Evolutionary conservation across 345 rosid species (phyloP), one percentile per base, ranked within the genome.

Genomic region (Ceriops tagal): DNA sequence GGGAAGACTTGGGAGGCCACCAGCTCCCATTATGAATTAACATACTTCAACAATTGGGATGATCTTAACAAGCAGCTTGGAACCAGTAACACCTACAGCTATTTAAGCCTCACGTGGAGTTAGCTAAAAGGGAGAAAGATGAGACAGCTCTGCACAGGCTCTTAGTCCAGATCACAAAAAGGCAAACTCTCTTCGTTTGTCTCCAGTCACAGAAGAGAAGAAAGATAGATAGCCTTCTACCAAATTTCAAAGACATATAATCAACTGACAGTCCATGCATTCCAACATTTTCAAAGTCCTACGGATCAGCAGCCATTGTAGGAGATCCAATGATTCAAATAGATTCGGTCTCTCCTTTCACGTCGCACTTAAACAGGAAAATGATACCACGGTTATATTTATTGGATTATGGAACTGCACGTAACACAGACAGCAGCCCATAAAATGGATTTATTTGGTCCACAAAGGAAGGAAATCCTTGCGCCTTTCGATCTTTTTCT

Each of bases 401-500:
- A 76, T 67, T 73, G 30, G 43, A 58, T 30, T 66, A 68, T 37
- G 51, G 37, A 15, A 57, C 13, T 21, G 60, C 66, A 76, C 18
- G 69, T 67, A 20, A 72, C 53, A 43, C 65, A 1, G 65, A 31
- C 37, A 19, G 24, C 18, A 35, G 39, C 31, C 26, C 28, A 46
- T 13, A 24, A 60, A 35, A 37, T 5, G 55, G 18, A 56, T 73
- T 90, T 73, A 95, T 78, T 85, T 88, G 74, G 85, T 85, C 96
- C 99, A 95, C 96, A 96, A 90, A 34, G 85, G 83, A 62, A 86
- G 88, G 88, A 95, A 88, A 80, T 95, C 96, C 87, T 87, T 92
- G 77, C 96, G 96, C 81, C 97, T 78, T 83, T 88, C 90, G 83
- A 95, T 95, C 87, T 92, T 95, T 73, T 90, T 92, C 88, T 95